phyloP scores from a whole-genome alignment of 495 filamentous ascomycete species.

The Apodospora peruviana region DNA sequence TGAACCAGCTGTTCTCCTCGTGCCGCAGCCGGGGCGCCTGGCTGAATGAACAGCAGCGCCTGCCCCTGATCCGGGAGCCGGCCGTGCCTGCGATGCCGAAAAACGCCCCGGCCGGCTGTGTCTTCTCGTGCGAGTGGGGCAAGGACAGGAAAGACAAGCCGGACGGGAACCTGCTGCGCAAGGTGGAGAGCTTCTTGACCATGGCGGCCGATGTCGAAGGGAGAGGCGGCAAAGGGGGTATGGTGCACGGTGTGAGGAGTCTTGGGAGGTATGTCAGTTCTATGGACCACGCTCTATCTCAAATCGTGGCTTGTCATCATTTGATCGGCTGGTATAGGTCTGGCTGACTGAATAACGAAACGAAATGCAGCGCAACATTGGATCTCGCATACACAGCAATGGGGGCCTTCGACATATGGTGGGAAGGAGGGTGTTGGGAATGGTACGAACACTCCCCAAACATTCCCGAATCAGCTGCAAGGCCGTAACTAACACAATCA shows the following conservation, averaged over 20 bases:
- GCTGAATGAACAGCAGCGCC: conserved; percentile 54
- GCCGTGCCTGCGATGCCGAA: conserved; percentile 50
- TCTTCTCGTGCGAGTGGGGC: conserved; percentile 68
- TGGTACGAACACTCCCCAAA: conserved; percentile 36
- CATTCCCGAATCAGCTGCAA: neutral
- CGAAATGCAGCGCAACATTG: conserved; percentile 52
- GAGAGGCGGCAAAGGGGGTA: conserved; percentile 59
- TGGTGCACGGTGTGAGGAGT: conserved; percentile 74
- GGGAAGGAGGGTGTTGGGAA: conserved; percentile 82
- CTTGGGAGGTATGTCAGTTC: conserved; percentile 38
- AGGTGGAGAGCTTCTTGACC: conserved; percentile 65
- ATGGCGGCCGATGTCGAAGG: conserved; percentile 60
- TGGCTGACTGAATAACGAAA: neutral
- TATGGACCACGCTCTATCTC: conserved; percentile 4
- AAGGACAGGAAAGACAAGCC: conserved; percentile 59
- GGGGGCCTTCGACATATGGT: conserved; percentile 70
- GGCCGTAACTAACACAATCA: neutral
- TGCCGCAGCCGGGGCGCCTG: conserved; percentile 57
- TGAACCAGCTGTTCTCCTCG: conserved; percentile 59
- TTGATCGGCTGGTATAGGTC: conserved; percentile 5
- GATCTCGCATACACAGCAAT: conserved; percentile 69
- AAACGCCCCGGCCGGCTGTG: conserved; percentile 59
- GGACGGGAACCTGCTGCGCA: conserved; percentile 59
- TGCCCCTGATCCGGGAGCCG: conserved; percentile 54
- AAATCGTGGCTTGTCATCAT: neutral